Conservation (phyloP, 202 grass and related monocot genomes). For the Saccharum hybrid region DNA sequence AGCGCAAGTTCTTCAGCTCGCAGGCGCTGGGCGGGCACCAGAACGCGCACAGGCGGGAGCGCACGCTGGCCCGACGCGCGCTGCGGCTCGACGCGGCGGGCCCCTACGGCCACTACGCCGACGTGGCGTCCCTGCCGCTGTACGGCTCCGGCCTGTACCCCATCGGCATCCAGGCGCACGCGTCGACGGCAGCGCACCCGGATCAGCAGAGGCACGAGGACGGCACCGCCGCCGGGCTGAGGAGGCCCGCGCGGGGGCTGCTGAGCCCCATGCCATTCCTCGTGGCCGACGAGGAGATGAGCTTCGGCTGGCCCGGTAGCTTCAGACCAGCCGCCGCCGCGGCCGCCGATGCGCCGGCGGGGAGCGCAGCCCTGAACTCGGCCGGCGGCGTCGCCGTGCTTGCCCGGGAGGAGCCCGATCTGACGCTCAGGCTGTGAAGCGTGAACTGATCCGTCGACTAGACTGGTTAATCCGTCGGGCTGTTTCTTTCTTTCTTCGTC, state of each 20-base stretch:
- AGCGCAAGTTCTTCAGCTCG: constrained; percentile 85
- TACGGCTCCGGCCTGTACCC: constrained; percentile 64
- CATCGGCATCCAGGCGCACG: constrained; percentile 71
- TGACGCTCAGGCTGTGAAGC: constrained; percentile 72
- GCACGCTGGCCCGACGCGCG: constrained; percentile 65
- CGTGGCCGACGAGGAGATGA: constrained; percentile 51
- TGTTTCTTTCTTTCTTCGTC: constrained; percentile 13
- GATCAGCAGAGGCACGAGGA: constrained; percentile 15
- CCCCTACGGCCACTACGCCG: constrained; percentile 58
- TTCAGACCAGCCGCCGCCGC: constrained; percentile 37
- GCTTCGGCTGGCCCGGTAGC: constrained; percentile 68
- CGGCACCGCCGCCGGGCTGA: background rate
- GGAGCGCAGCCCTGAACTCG: constrained; percentile 8
- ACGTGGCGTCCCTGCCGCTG: constrained; percentile 75
- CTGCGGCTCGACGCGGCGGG: constrained; percentile 50
- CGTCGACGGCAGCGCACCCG: constrained; percentile 52
- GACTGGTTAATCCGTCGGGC: constrained; percentile 24
- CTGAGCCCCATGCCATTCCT: constrained; percentile 61
- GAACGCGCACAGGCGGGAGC: constrained; percentile 84
- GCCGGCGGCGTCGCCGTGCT: constrained; percentile 24
- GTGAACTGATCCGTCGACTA: constrained; percentile 41
- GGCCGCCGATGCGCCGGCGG: background rate
- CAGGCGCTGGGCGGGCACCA: constrained; percentile 90
- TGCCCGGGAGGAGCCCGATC: constrained; percentile 67
- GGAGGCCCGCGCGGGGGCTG: constrained; percentile 40